phyloP scores from a whole-genome alignment of 768 basidiomycete species.

The Auriscalpium microsporum region DNA sequence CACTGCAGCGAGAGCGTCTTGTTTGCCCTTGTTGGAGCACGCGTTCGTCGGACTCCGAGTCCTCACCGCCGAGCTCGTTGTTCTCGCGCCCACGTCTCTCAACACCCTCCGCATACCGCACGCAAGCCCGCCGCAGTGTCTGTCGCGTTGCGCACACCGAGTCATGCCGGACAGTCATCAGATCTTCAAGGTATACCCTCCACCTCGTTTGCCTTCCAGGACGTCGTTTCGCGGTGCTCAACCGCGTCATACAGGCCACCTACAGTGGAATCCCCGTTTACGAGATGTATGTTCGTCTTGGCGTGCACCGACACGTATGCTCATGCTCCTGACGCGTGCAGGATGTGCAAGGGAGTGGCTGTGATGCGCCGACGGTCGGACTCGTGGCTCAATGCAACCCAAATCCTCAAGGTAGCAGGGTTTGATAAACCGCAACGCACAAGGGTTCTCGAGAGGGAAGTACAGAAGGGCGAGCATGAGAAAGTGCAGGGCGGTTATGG shows the following conservation, averaged over 20 bases:
- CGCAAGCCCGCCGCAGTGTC: constrained; percentile 8
- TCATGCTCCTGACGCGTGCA: constrained; percentile 35
- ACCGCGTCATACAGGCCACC: constrained; percentile 51
- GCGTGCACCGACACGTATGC: constrained; percentile 20
- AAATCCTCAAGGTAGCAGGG: constrained; percentile 97
- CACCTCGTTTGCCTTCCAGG: constrained; percentile 11
- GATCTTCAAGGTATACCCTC: constrained; percentile 69
- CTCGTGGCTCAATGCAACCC: constrained; percentile 98
- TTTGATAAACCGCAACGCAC: constrained; percentile 99
- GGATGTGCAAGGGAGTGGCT: constrained; percentile 93
- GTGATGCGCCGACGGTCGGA: constrained; percentile 96
- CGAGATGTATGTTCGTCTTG: constrained; percentile 61
- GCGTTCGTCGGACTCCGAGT: constrained; percentile 22
- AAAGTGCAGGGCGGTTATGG: constrained; percentile 99
- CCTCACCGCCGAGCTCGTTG: constrained; percentile 1
- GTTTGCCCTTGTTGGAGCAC: constrained; percentile 34
- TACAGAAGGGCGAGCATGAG: constrained; percentile 98
- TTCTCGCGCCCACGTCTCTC: constrained; percentile 15
- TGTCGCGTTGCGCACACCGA: constrained; percentile 8
- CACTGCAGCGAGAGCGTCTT: constrained; percentile 12
- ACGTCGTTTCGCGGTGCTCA: constrained; percentile 5
- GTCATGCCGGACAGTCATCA: constrained; percentile 66
- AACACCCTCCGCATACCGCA: neutral
- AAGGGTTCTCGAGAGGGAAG: constrained; percentile 92
- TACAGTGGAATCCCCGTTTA: constrained; percentile 92